Conservation (phyloP, 352 stramenopile genomes). For the Phytophthora aleatoria region DNA sequence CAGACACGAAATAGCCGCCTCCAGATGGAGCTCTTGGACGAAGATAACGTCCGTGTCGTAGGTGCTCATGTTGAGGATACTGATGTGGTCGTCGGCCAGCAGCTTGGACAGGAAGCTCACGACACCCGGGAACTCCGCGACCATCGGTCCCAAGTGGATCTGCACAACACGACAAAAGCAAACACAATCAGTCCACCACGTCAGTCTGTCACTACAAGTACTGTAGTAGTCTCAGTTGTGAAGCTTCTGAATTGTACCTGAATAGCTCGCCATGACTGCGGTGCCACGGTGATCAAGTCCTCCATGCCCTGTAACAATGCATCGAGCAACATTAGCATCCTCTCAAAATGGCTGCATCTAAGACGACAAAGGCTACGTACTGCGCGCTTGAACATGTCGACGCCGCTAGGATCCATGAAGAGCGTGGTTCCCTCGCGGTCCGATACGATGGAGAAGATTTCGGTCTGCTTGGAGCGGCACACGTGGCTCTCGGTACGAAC, state of each 20-base stretch:
- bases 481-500: constrained; percentile 51
- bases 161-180: constrained; percentile 25
- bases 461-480: constrained; percentile 76
- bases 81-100: constrained; percentile 82
- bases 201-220: constrained; percentile 7
- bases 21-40: constrained; percentile 72
- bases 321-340: constrained; percentile 3
- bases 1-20: constrained; percentile 74
- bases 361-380: constrained; percentile 36
- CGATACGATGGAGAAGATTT: constrained; percentile 87
- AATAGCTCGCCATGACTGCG: constrained; percentile 80
- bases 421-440: constrained; percentile 79
- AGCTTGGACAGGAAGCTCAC: constrained; percentile 88
- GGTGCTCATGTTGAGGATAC: constrained; percentile 92
- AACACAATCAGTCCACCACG: constrained; percentile 4
- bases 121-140: constrained; percentile 84
- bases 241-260: constrained; percentile 39
- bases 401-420: constrained; percentile 84
- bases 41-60: constrained; percentile 92
- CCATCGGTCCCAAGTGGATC: constrained; percentile 88
- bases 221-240: neutral
- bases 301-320: constrained; percentile 53
- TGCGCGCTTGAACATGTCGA: constrained; percentile 81
- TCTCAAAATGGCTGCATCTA: neutral
- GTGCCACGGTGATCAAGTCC: constrained; percentile 69